phyloP scores from a whole-genome alignment of 1,284 basidiomycete species.

The Malassezia sp. region DNA sequence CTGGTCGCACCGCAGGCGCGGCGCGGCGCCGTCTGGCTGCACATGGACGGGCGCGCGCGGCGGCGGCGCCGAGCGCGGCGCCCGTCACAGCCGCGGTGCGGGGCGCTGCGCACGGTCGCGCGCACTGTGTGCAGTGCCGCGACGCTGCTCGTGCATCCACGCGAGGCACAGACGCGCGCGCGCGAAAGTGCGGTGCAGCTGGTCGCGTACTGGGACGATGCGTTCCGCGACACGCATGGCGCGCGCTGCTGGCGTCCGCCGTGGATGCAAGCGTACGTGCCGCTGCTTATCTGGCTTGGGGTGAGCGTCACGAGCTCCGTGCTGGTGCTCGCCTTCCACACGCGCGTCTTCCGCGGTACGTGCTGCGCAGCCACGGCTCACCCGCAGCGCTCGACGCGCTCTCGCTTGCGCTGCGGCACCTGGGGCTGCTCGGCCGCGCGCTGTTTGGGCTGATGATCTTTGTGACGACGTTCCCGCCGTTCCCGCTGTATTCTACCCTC shows the following conservation, averaged over 20 bases:
- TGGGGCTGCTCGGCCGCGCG: slow-evolving; percentile 28
- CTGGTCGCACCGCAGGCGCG: slow-evolving; percentile 15
- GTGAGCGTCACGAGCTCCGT: slow-evolving; percentile 40
- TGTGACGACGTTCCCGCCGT: slow-evolving; percentile 52
- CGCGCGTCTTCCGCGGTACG: slow-evolving; percentile 40
- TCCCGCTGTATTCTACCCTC: slow-evolving; percentile 75
- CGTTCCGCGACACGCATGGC: slow-evolving; percentile 37
- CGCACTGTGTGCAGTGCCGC: neutral
- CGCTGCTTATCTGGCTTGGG: slow-evolving; percentile 46
- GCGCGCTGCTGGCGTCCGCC: slow-evolving; percentile 33
- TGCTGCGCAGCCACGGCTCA: no score
- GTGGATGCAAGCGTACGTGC: slow-evolving; percentile 45
- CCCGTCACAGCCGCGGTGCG: neutral
- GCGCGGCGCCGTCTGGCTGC: slow-evolving; percentile 14
- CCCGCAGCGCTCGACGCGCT: slow-evolving; percentile 35
- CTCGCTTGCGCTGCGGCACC: slow-evolving; percentile 26
- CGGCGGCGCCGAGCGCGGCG: neutral
- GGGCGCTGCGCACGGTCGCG: neutral
- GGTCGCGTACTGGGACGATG: slow-evolving; percentile 26
- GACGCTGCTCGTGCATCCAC: slow-evolving; percentile 18
- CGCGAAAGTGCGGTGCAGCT: slow-evolving; percentile 2
- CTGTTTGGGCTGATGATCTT: slow-evolving; percentile 41
- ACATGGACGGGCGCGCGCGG: neutral
- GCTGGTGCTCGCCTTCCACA: slow-evolving; percentile 44
- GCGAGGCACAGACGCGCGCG: slow-evolving; percentile 7